Conservation (phyloP, 2,329 filamentous ascomycete species). For the Torrubiellomyces zombiae region DNA sequence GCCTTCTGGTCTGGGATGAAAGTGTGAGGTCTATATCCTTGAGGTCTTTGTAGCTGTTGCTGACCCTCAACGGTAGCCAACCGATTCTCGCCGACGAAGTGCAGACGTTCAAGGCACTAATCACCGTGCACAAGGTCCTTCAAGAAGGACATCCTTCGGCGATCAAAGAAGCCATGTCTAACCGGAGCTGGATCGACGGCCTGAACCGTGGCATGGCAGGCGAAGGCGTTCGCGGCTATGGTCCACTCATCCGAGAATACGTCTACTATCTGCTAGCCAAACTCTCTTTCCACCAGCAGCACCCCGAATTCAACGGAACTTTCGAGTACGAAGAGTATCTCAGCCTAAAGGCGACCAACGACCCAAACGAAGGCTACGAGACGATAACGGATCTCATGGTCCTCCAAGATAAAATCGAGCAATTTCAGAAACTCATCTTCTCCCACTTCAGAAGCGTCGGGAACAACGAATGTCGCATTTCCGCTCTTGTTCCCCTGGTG, state of each 20-base stretch:
- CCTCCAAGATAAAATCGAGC: slow-evolving; percentile 93
- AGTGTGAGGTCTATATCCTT: slow-evolving; percentile 80
- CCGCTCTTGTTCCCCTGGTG: slow-evolving; percentile 79
- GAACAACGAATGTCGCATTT: slow-evolving; percentile 95
- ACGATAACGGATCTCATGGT: slow-evolving; percentile 95
- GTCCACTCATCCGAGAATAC: slow-evolving; percentile 86
- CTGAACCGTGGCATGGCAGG: slow-evolving; percentile 68
- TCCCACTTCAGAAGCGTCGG: slow-evolving; percentile 82
- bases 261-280: slow-evolving; percentile 91
- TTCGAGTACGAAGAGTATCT: slow-evolving; percentile 99
- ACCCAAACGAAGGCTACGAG: slow-evolving; percentile 94
- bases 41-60: too few species aligned
- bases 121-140: slow-evolving; percentile 92
- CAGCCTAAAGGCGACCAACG: slow-evolving; percentile 92
- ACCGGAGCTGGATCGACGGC: slow-evolving; percentile 84
- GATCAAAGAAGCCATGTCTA: slow-evolving; percentile 73
- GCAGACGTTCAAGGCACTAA: slow-evolving; percentile 96
- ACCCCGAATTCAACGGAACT: slow-evolving; percentile 94
- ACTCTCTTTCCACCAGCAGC: slow-evolving; percentile 88
- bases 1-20: slow-evolving; percentile 98
- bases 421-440: slow-evolving; percentile 96
- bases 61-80: slow-evolving; percentile 39
- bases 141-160: slow-evolving; percentile 89
- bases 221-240: slow-evolving; percentile 80
- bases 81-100: slow-evolving; percentile 97